Base-by-base conservation (phyloP, 1,284 basidiomycete species). In the Takashimella tepidaria region DNA sequence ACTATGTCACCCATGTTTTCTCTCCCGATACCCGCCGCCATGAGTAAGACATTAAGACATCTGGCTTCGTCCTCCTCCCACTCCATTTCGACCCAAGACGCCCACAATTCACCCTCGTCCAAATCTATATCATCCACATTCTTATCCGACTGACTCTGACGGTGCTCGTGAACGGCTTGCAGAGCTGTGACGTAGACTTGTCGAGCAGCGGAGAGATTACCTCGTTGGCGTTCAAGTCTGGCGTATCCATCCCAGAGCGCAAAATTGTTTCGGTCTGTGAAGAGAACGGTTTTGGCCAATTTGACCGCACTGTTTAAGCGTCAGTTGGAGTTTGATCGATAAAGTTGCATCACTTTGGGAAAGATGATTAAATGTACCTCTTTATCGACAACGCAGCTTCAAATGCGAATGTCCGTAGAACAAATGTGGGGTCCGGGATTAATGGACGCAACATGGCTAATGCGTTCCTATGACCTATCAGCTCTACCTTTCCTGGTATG, bases 51-150 rank as follows among this genome's bases (percentile, higher is more conserved):
- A 21, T 65, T 60, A 41, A 69, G 37, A 23, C 63, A 61, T 21
- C 65, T 47, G 3, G 22, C 55, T 23, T 57, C 56, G 2, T 66
- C 55, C 4, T 58, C 64, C 41, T 66, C 66, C 42, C 21, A 92
- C 72, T 95, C 91, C 81, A 92, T 82, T 68, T 92, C 87, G 0
- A 87, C 88, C 89, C 90, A 96, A 47, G 87, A 83, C 77, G 86
- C 88, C 87, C 88, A 92, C 41, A 96, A 67, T 57, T 76, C 75
- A n/a, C 57, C 48, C 49, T 61, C 59, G 40, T 71, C 66, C 8
- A 47, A 49, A 20, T 50, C 31, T 19, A 51, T 41, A 19, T 70
- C 64, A n/a, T 54, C 50, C 19, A 37, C 23, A 5, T 40, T 21
- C 1, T 27, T 49, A 1, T 48, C 52, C 50, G 50, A 20, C 53